Conservation (phyloP, 352 stramenopile species). For the Phytophthora agathidicida region DNA sequence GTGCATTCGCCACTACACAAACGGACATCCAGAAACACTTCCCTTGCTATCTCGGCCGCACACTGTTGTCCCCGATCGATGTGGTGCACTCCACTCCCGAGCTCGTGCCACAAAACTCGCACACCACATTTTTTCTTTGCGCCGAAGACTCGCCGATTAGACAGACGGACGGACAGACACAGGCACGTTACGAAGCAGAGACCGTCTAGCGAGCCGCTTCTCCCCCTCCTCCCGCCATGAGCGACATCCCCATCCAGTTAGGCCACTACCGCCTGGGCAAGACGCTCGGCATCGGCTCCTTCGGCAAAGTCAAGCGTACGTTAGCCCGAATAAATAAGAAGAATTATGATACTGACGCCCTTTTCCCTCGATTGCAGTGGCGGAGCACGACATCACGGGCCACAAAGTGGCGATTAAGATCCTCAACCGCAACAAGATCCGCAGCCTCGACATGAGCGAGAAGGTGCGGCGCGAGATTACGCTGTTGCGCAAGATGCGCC, state of each 20-base stretch:
- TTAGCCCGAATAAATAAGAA: too few relatives aligned
- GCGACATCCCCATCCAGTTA: conserved; percentile 93
- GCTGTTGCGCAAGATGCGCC: conserved; percentile 98
- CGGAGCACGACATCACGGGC: conserved; percentile 97
- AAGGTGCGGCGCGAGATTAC: conserved; percentile 99
- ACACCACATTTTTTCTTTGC: conserved; percentile 13
- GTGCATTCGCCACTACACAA: too few relatives aligned
- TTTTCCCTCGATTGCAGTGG: conserved; percentile 68
- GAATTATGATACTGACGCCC: too few relatives aligned
- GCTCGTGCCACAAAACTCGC: too few relatives aligned
- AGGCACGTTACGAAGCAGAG: conserved; percentile 4
- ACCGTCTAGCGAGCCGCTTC: neutral
- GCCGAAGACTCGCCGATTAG: neutral
- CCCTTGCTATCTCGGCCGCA: too few relatives aligned
- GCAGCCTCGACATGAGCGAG: conserved; percentile 98
- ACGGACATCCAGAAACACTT: too few relatives aligned
- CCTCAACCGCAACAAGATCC: conserved; percentile 99
- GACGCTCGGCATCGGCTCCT: conserved; percentile 99
- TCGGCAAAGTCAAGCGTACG: conserved; percentile 98
- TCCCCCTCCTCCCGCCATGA: conserved; percentile 45
- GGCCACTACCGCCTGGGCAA: conserved; percentile 98
- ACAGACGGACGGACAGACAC: neutral
- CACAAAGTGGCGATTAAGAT: conserved; percentile 99
- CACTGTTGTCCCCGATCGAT: too few relatives aligned
- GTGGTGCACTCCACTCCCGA: too few relatives aligned